Evolutionary conservation across 2,329 filamentous ascomycete genomes (phyloP).

Genomic region (Cytospora piceae): DNA sequence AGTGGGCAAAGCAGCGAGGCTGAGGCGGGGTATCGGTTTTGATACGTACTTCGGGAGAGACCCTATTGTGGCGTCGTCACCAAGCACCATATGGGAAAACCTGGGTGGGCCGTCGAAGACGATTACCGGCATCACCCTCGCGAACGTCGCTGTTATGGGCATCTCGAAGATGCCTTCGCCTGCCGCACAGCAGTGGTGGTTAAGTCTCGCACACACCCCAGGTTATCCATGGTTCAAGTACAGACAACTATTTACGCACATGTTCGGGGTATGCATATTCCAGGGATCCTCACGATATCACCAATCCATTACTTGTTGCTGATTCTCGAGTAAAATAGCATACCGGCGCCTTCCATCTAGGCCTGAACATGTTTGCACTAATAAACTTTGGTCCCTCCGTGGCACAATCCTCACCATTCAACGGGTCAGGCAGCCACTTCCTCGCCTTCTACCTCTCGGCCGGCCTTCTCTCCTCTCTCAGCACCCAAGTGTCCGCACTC

Average conservation of each 20-base stretch:
- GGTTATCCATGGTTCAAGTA: slow-evolving; percentile 17
- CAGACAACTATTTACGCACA: slow-evolving; percentile 35
- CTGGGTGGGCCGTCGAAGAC: slow-evolving; percentile 26
- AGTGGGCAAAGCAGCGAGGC: slow-evolving; percentile 3
- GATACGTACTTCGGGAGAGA: slow-evolving; percentile 5
- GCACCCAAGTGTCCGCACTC: slow-evolving; percentile 31
- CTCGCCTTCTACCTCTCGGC: slow-evolving; percentile 36
- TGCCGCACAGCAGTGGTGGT: slow-evolving; percentile 3
- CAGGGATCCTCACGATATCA: neutral
- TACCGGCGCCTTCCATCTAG: slow-evolving; percentile 34
- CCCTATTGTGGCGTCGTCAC: slow-evolving; percentile 23
- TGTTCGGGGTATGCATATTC: slow-evolving; percentile 32
- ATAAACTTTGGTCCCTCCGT: slow-evolving; percentile 35
- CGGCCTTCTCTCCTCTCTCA: slow-evolving; percentile 33
- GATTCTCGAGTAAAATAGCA: slow-evolving; percentile 29
- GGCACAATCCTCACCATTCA: slow-evolving; percentile 32
- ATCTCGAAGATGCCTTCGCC: slow-evolving; percentile 28
- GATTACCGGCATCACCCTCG: slow-evolving; percentile 28
- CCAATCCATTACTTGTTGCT: neutral
- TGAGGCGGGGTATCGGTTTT: neutral
- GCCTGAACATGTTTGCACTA: slow-evolving; percentile 38
- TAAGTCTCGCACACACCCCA: slow-evolving; percentile 17
- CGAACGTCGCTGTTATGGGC: slow-evolving; percentile 31
- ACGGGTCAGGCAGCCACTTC: slow-evolving; percentile 34
- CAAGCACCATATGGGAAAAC: slow-evolving; percentile 27